Evolutionary conservation across 768 basidiomycete species (phyloP), one percentile per base, ranked within the genome.

Genomic region (Ramaria sp.): DNA sequence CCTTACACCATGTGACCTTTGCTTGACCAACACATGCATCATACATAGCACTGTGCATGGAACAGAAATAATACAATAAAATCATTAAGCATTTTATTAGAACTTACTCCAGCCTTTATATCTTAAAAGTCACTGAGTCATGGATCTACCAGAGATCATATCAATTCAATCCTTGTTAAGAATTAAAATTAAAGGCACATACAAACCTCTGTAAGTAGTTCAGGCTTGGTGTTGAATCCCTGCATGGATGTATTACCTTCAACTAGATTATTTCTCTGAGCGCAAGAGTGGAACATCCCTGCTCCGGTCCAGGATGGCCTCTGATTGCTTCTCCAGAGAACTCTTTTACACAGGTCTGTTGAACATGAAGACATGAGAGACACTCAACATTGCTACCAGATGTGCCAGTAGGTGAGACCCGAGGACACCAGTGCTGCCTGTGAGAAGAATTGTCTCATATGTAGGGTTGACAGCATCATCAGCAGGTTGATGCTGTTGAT

Each of bases 231-330:
- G 15, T 38, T 38, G 38, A 61, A 52, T 11, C 51, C 50, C 33
- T 33, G 34, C 17, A 58, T 51, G 19, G 41, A 15, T 31, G 49
- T 42, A 30, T 64, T 60, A 31, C 63, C 66, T 49, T 64, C 65
- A 38, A 67, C 38, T 58, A 61, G n/a, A 61, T 49, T 12, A 66
- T 60, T 66, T 67, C 22, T 33, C 11, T 7, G 60, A 62, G 1
- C 57, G 27, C 31, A 66, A 33, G 10, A 63, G 49, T 4, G 27
- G 30, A 10, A 45, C 57, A 27, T 66, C 59, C 22, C 62, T 42
- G 19, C 64, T 63, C 41, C 63, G 59, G 17, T 61, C 53, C 45
- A 20, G 41, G 38, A 65, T 63, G 5, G 59, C 58, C 0, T 51
- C 49, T 7, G 43, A 37, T 3, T 66, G 65, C 39, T 63, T 56